These are phyloP conservation scores for Saccharomycopsis synnaedendra DNA, from an alignment of 805 yeast species.

Conservation along the genomic window DNA sequence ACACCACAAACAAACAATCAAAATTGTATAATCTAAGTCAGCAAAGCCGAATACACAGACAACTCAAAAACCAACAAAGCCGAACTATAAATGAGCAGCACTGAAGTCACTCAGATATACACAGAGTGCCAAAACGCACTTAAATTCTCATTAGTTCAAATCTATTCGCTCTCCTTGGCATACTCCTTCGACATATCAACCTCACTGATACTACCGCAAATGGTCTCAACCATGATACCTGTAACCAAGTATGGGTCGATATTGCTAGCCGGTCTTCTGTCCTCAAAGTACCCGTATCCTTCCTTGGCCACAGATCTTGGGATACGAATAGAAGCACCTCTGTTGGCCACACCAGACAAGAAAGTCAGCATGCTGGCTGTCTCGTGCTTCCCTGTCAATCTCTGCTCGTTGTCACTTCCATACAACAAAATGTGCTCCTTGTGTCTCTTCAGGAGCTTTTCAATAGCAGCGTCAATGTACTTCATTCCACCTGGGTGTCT, in stretches of 20 bases:
- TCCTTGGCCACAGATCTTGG: constrained; percentile 98
- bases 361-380: constrained; percentile 88
- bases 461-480: constrained; percentile 83
- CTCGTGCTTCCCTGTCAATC: constrained; percentile 98
- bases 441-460: constrained; percentile 92
- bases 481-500: constrained; percentile 95
- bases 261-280: constrained; percentile 99
- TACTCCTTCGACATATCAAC: constrained; percentile 90
- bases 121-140: too few relatives aligned
- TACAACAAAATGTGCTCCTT: constrained; percentile 89
- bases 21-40: too few relatives aligned
- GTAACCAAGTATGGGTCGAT: constrained; percentile 98
- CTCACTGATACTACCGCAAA: constrained; percentile 87
- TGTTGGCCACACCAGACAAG: constrained; percentile 97
- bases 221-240: constrained; percentile 96
- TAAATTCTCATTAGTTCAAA: not conserved
- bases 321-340: constrained; percentile 98
- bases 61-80: too few relatives aligned
- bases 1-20: too few relatives aligned
- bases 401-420: constrained; percentile 89
- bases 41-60: too few relatives aligned
- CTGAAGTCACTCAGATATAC: too few relatives aligned
- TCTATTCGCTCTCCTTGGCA: constrained; percentile 46
- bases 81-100: too few relatives aligned
- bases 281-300: constrained; percentile 97